Percentiles rank a stretch among this genome's conserved stretches.
These are phyloP conservation scores for Quercus phellos DNA, from an alignment of 331 rosid species.

Conservation along the genomic window DNA sequence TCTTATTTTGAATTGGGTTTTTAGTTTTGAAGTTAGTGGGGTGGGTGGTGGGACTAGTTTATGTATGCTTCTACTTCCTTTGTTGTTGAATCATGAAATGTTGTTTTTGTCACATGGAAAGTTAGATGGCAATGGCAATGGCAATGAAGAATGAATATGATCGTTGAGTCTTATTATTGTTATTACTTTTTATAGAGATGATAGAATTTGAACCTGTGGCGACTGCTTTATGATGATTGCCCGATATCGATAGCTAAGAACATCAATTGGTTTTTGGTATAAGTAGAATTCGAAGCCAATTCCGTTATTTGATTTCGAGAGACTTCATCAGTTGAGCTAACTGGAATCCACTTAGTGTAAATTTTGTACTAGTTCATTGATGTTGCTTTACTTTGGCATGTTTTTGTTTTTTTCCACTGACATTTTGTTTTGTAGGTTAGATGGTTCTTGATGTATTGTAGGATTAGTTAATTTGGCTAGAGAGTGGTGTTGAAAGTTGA, in stretches of 20 bases:
- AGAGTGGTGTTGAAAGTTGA: not conserved
- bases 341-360: too few species aligned
- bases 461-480: not conserved
- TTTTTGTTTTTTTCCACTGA: not conserved
- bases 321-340: too few species aligned
- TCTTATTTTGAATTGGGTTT: conserved; percentile 16
- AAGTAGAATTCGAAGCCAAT: too few species aligned
- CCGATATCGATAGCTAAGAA: too few species aligned
- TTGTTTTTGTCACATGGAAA: not conserved
- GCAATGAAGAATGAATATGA: not conserved
- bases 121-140: conserved; percentile 5
- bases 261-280: too few species aligned
- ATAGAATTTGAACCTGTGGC: too few species aligned
- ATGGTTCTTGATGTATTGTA: not conserved
- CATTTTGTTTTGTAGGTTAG: not conserved
- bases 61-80: conserved; percentile 17
- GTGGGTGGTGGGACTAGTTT: conserved; percentile 21
- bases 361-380: not conserved
- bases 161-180: not conserved
- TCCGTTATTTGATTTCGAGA: too few species aligned
- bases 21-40: conserved; percentile 34
- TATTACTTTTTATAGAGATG: too few species aligned
- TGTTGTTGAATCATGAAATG: conserved; percentile 23
- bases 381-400: not conserved
- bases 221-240: too few species aligned